Evolutionary conservation across 2,329 filamentous ascomycete genomes (phyloP).

Genomic region (Calonectria multiphialidica): DNA sequence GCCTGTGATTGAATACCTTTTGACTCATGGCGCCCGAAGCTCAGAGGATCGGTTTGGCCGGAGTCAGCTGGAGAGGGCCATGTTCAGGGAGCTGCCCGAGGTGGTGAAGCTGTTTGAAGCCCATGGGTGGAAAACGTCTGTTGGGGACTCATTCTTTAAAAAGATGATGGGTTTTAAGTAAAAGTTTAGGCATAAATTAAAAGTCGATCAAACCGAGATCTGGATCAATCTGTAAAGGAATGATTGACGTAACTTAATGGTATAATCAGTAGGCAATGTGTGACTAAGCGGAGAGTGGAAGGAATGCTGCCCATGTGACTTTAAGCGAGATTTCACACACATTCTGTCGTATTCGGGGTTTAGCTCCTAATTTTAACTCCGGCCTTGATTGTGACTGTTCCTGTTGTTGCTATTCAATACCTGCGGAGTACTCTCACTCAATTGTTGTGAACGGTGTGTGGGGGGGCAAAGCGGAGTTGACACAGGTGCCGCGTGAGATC

Average conservation of each 20-base stretch:
- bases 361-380: not conserved
- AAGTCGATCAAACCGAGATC: not conserved
- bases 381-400: not conserved
- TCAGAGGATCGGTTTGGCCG: not conserved
- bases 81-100: not conserved
- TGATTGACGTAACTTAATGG: too few species aligned
- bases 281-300: not conserved
- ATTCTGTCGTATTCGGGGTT: not conserved
- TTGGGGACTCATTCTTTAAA: not conserved
- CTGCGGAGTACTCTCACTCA: too few species aligned
- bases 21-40: constrained; percentile 21
- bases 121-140: not conserved
- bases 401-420: too few species aligned
- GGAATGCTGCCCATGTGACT: not conserved
- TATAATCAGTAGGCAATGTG: too few species aligned
- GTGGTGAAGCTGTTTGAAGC: constrained; percentile 2
- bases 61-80: constrained; percentile 6
- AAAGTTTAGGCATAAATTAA: not conserved
- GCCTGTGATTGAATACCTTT: constrained; percentile 6
- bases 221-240: too few species aligned
- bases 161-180: not conserved
- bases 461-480: not conserved
- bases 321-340: not conserved
- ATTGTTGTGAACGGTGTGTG: too few species aligned
- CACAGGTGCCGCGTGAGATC: not conserved